Evolutionary conservation across 306 rosid species (phyloP), one percentile per base, ranked within the genome.

Genomic region (Glycine soja): DNA sequence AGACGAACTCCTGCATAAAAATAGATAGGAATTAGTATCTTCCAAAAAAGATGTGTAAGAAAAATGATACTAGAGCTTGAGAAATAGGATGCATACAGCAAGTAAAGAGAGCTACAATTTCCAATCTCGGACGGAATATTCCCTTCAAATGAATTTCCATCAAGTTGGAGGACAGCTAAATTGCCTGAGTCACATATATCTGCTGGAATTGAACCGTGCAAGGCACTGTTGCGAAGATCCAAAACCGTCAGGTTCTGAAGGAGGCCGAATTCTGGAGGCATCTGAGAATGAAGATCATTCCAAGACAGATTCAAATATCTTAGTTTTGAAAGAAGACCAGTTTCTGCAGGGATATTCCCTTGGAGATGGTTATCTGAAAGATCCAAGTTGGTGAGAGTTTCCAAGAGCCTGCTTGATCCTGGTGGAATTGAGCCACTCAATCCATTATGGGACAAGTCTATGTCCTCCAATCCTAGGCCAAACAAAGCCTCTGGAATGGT

Each of bases 181-280:
- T 93, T 95, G 16, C 89, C 91, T 14, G 99, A 93, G 71, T 90
- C 93, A 63, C 99, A 95, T 61, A 90, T 72, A 19, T 89, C 96
- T 2, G 58, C 85, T 0, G 98, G 98, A 70, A 95, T 82, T 6
- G 94, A 80, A 75, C 99, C 99, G 10, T 9, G 75, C 42, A 93
- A 34, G 36, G 81, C 87, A 34, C 88, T 89, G 81, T 82, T 86
- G 51, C 92, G 87, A 48, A 95, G 89, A 79, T 95, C 99, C 50
- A 93, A 59, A 32, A 90, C 92, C 12, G 87, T 85, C 45, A 95
- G 81, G 15, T 89, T 93, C 82, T 85, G 86, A 74, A 87, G 91
- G 51, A 87, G 74, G 10, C 98, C 96, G 34, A 95, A 79, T 32
- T 88, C 94, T 34, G 96, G 91, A 9, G 94, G 92, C 62, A 95